Evolutionary conservation across 768 basidiomycete species (phyloP).

Genomic region (Boletus tomentosulus): DNA sequence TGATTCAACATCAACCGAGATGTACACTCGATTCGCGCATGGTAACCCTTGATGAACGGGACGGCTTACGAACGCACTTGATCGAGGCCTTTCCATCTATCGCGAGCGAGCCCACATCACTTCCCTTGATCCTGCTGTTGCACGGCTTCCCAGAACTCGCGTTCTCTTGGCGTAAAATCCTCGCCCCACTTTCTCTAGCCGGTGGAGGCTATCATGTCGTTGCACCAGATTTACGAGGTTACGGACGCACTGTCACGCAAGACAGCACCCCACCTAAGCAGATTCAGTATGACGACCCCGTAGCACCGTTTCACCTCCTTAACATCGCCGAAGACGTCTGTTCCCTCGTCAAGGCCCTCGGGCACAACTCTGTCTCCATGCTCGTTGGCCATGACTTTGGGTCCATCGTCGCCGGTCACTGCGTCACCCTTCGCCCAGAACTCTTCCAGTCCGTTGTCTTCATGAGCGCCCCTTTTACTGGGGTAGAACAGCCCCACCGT

Average conservation of each 20-base stretch:
- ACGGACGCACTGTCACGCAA: constrained; percentile 39
- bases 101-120: constrained; percentile 16
- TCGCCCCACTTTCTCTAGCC: constrained; percentile 43
- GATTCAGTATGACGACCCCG: constrained; percentile 44
- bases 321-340: constrained; percentile 51
- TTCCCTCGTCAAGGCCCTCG: constrained; percentile 48
- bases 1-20: constrained; percentile 22
- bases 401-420: constrained; percentile 48
- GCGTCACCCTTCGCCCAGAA: constrained; percentile 52
- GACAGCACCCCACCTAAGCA: constrained; percentile 9
- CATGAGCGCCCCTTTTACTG: constrained; percentile 57
- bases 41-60: constrained; percentile 43
- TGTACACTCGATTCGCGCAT: constrained; percentile 36
- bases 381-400: constrained; percentile 63
- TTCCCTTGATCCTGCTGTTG: constrained; percentile 51
- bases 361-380: constrained; percentile 42
- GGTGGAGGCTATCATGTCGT: constrained; percentile 52
- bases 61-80: constrained; percentile 39
- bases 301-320: constrained; percentile 46
- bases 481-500: constrained; percentile 32
- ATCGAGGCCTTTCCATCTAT: constrained; percentile 42
- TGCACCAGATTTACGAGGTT: constrained; percentile 59
- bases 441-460: constrained; percentile 52
- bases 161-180: constrained; percentile 60
- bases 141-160: constrained; percentile 68